Percentiles rank a stretch among this genome's conserved stretches.
These are phyloP conservation scores for Gastrolobium villosum DNA, from an alignment of 306 rosid species.

Conservation along the genomic window DNA sequence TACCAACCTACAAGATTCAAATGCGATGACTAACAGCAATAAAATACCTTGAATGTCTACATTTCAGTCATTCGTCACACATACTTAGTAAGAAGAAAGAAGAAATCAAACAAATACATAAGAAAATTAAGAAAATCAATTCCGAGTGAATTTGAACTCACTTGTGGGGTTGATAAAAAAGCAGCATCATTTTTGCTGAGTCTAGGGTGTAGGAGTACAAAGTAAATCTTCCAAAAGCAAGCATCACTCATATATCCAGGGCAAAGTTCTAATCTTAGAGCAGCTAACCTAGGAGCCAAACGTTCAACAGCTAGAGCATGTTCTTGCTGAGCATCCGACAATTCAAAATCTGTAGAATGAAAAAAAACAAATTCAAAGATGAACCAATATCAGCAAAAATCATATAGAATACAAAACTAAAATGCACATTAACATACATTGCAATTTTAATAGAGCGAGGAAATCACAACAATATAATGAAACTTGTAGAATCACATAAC, in stretches of 20 bases:
- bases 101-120: constrained; percentile 7
- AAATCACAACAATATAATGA: too few species aligned
- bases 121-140: not conserved
- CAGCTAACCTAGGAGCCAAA: constrained; percentile 76
- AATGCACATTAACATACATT: not conserved
- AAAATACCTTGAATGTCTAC: constrained; percentile 3
- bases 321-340: constrained; percentile 88
- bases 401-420: too few species aligned
- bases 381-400: not conserved
- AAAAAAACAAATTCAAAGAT: not conserved
- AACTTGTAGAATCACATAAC: not conserved
- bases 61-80: constrained; percentile 19
- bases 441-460: not conserved
- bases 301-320: constrained; percentile 89
- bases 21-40: constrained; percentile 17
- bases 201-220: constrained; percentile 83
- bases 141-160: constrained; percentile 53
- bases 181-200: constrained; percentile 69
- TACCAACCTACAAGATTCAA: constrained; percentile 17
- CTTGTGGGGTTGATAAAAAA: constrained; percentile 78
- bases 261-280: constrained; percentile 85
- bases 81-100: not conserved
- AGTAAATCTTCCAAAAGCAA: constrained; percentile 87
- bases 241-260: constrained; percentile 88
- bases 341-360: constrained; percentile 64